Evolutionary conservation across 2,329 filamentous ascomycete species (phyloP), one percentile per base, ranked within the genome.

Genomic region (Teratosphaeriaceae sp.): DNA sequence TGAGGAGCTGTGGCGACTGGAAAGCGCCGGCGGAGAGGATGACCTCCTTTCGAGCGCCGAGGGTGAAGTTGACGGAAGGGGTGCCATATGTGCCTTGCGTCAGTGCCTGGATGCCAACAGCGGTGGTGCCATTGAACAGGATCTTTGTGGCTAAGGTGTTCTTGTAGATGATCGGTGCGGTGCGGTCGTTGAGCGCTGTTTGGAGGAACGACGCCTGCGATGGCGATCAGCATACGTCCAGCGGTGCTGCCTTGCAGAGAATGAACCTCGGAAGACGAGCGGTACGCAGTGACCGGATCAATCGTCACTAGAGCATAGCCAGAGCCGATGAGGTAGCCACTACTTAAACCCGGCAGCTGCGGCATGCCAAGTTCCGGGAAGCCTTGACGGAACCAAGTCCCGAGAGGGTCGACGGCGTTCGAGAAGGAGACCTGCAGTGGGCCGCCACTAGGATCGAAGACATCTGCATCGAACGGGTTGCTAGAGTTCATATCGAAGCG

Each of bases 11-110:
- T 0, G 67, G 69, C 0, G 62, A 66, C 26, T 67, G 64, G 24
- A 69, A 68, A 1, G 61, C 58, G 16, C 68, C 69, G 1, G 66
- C 68, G 0, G 67, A 67, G 1, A 72, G 43, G 22, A 73, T 67
- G 19, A 71, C 64, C 48, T 72, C 68, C 31, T 66, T 64, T 8
- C 53, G 60, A 0, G 66, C 66, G 0, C 42, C 38, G 20, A 59
- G 39, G 19, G 27, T 59, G 42, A 47, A 57, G 19, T 31, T 43
- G 21, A 50, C 38, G 21, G 35, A 38, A 24, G 35, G 35, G 4
- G 35, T 38, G 16, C 35, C 35, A 13, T 23, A 38, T 19, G 35
- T 38, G 19, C 35, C 44, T 3, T 50, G 51, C 13, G 60, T 54
- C 44, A 58, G 27, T 29, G 56, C 52, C 34, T 50, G 15, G 18